phyloP scores from a whole-genome alignment of 2,329 filamentous ascomycete genomes.

The Byssoonygena ceratinophila region DNA sequence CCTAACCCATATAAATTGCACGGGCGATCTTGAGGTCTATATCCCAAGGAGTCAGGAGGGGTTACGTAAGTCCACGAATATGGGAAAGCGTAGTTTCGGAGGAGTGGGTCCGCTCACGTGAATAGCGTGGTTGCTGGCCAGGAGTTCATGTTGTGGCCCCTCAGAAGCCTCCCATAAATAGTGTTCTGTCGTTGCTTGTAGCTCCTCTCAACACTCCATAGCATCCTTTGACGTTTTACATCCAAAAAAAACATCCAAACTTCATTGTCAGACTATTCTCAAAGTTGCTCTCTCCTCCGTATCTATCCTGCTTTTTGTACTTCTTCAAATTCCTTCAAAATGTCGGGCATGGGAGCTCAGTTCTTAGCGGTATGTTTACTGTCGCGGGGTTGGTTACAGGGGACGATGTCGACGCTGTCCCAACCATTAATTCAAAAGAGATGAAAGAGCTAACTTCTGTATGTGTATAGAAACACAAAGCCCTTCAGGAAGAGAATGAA shows the following conservation, averaged over 20 bases:
- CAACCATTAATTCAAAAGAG: not conserved
- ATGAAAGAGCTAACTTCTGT: not conserved
- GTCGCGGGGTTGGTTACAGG: conserved; percentile 4
- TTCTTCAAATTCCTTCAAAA: not conserved
- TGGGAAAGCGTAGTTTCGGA: not conserved
- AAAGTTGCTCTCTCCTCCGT: not conserved
- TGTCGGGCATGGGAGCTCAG: conserved; percentile 12
- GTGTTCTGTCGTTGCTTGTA: not conserved
- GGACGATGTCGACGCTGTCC: not conserved
- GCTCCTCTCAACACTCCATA: not conserved
- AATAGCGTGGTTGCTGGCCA: not conserved
- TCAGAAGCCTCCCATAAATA: conserved; percentile 5
- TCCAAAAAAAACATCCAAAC: not conserved
- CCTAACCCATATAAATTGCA: too few relatives aligned
- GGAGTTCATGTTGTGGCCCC: not conserved
- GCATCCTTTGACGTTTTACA: not conserved
- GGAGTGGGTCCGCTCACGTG: not conserved
- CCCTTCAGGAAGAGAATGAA: conserved; percentile 88
- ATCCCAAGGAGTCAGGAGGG: too few relatives aligned
- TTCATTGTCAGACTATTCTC: not conserved
- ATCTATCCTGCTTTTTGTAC: not conserved
- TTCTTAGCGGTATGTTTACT: conserved; percentile 12
- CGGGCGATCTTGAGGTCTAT: too few relatives aligned
- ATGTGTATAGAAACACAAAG: conserved; percentile 27
- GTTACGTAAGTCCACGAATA: not conserved